Conservation (phyloP, 495 filamentous ascomycete genomes). For the Xylaria telfairii region DNA sequence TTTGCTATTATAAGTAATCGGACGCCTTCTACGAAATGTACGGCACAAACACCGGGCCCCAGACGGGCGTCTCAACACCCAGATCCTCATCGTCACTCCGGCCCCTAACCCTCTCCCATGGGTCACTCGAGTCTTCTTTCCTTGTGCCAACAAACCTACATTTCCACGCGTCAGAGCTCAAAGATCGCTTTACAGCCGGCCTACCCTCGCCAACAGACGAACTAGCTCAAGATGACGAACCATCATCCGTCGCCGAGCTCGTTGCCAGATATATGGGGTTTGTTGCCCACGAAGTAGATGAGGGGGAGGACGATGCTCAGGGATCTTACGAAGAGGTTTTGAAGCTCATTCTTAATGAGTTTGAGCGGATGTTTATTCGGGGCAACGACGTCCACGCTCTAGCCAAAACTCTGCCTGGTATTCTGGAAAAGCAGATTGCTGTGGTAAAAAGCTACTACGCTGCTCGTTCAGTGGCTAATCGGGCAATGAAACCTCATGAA, state of each 20-base stretch:
- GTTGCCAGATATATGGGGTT: constrained; percentile 91
- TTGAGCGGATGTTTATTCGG: constrained; percentile 90
- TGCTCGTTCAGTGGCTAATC: constrained; percentile 79
- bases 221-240: constrained; percentile 96
- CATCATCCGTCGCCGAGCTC: constrained; percentile 88
- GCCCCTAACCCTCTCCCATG: constrained; percentile 86
- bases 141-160: constrained; percentile 92
- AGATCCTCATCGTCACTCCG: constrained; percentile 86
- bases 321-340: constrained; percentile 86
- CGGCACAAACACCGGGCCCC: constrained; percentile 78
- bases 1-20: neutral
- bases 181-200: constrained; percentile 81
- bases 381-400: constrained; percentile 97
- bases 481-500: constrained; percentile 85
- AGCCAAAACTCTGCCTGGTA: constrained; percentile 83
- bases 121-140: constrained; percentile 92
- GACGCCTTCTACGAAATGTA: constrained; percentile 66
- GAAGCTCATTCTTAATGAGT: constrained; percentile 88
- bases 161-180: constrained; percentile 92
- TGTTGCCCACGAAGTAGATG: constrained; percentile 82
- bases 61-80: constrained; percentile 95
- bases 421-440: constrained; percentile 83
- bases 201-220: constrained; percentile 93
- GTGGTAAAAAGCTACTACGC: constrained; percentile 90
- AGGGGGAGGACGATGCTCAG: constrained; percentile 86